Evolutionary conservation across 2,329 filamentous ascomycete genomes (phyloP), one percentile per base, ranked within the genome.

Genomic region (Hymenoscyphus salicellus): DNA sequence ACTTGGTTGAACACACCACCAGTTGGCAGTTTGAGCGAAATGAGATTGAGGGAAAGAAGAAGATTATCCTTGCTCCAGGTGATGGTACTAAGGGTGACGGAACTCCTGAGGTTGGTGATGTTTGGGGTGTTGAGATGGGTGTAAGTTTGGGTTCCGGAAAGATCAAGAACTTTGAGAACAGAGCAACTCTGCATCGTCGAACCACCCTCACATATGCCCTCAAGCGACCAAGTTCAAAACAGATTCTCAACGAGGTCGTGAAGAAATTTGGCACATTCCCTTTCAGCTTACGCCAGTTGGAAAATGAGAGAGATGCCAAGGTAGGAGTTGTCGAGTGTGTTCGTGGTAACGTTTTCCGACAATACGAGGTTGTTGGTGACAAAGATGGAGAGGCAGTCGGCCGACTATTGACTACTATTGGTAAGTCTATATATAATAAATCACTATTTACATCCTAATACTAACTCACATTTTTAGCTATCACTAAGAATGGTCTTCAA

Each of bases 211-310:
- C 92, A 67, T 97, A 97, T 79, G 89, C 88, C 67, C 85, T 99
- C 71, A 99, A 98, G 88, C 89, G 95, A 71, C 92, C 92, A 66
- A 96, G 92, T 71, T 97, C 94, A 61, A 88, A 94, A 77, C 92
- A 96, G 80, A 90, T 94, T 59, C 84, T 98, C 61, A 96, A 93
- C 57, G 95, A 98, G 81, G 90, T 97, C 67, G 89, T 96, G 78
- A 96, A 94, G 88, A 97, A 94, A 83, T 99, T 98, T 76, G 93
- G 94, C 70, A 92, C 87, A 68, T 99, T 99, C 85, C 95, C 95
- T 73, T 99, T 99, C 87, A 96, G 92, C 80, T 84, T 98, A 82
- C 87, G 95, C 76, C 95, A 99, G 82, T 86, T 99, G 68, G 94
- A 97, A 69, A 94, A 98, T 75, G 95, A 99, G 86, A 90, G 94